Base-by-base conservation (phyloP, 2,329 filamentous ascomycete species). In the Claviceps arundinis region DNA sequence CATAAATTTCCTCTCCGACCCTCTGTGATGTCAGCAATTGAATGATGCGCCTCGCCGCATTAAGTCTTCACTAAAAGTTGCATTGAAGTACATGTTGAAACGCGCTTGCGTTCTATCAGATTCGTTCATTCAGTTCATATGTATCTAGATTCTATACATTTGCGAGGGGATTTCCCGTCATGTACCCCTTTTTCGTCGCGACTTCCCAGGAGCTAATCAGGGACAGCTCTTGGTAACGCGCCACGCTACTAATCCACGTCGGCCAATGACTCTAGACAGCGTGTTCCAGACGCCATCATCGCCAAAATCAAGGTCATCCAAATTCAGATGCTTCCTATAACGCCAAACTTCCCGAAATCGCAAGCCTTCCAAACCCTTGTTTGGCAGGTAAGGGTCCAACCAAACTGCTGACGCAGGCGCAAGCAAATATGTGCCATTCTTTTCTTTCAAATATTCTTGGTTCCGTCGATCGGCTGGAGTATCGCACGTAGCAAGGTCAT, bases 231-330 rank as follows among this genome's bases (percentile, higher is more conserved):
- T 83, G 22, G 80, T 84, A 7, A 85, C 75, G 53, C 80, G 75
- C 81, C 81, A 85, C 40, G 74, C 77, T 37, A 73, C 75, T 16
- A 85, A 65, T 5, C 81, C 81, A 48, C 81, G 70, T 57, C 80
- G 72, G 40, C 81, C 81, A 57, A 88, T 68, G 4, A 89, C 84
- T 58, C 85, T 72, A 38, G 73, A 70, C 46, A 91, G 65, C 7
- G 87, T 90, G 55, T 77, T 73, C 82, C 80, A 84, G 49, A 90
- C 72, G 5, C 87, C 87, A 59, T 90, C 86, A 55, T 86, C 82
- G 2, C 72, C 84, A 71, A 87, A 89, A 62, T 90, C 85, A 62
- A 91, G 71, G 66, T 91, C 87, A 65, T 91, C 87, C 43, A 91
- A 69, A 60, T 89, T 89, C 37, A 91, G 66, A 65, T 91, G 87